Evolutionary conservation across 1,284 basidiomycete genomes (phyloP).

Genomic region (Malassezia japonica): DNA sequence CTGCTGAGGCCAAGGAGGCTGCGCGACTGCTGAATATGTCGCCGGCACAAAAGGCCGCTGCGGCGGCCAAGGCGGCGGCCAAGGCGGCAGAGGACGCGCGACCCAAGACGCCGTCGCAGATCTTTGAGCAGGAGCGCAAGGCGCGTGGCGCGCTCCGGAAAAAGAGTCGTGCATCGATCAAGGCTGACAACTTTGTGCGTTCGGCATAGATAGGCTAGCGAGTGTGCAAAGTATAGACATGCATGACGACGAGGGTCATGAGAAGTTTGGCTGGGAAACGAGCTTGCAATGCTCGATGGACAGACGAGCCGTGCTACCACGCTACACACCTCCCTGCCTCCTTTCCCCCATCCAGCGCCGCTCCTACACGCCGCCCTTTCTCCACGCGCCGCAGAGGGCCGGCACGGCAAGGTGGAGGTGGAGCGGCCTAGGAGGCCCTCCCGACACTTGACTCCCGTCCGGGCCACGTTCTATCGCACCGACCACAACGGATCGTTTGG

Average conservation of each 20-base stretch:
- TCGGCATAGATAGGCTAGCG: too few species aligned
- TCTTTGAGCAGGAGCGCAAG: constrained; percentile 1
- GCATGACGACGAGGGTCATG: too few species aligned
- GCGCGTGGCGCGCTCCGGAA: constrained; percentile 22
- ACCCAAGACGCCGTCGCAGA: constrained; percentile 15
- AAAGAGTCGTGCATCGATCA: constrained; percentile 34
- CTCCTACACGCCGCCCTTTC: too few species aligned
- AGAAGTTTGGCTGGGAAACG: too few species aligned
- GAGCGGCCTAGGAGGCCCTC: neutral
- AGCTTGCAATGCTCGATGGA: too few species aligned
- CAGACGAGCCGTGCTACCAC: too few species aligned
- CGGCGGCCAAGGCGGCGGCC: neutral
- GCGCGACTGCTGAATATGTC: constrained; percentile 9
- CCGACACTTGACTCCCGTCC: constrained; percentile 5
- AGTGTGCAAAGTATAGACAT: neutral
- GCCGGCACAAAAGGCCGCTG: constrained; percentile 1
- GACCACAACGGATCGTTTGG: neutral
- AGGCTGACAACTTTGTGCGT: constrained; percentile 40
- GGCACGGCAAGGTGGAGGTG: constrained; percentile 4
- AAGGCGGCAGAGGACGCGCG: constrained; percentile 22
- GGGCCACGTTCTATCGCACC: constrained; percentile 10
- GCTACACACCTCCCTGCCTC: too few species aligned
- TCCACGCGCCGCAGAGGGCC: neutral
- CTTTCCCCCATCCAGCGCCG: neutral
- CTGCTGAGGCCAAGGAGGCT: constrained; percentile 24